Conservation (phyloP, 1,139 yeast genomes). For the Scheffersomyces illinoinensis region DNA sequence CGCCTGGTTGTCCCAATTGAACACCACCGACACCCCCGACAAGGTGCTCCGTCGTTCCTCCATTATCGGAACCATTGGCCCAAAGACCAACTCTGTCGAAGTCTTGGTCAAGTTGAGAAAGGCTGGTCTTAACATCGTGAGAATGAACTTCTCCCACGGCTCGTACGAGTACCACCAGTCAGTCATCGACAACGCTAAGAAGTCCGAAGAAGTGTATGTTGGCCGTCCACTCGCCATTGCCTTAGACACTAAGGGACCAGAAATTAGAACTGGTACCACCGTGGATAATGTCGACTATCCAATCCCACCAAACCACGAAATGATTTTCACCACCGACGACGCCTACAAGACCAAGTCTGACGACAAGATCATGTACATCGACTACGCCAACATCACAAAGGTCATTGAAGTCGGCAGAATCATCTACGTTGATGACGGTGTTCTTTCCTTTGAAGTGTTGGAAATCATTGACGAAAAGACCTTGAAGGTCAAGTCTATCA, state of each 20-base stretch:
- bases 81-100: conserved; percentile 92
- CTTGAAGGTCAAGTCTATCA: conserved; percentile 83
- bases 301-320: conserved; percentile 81
- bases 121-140: conserved; percentile 95
- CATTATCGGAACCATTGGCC: conserved; percentile 97
- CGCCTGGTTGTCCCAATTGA: conserved; percentile 81
- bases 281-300: conserved; percentile 75
- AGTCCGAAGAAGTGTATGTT: conserved; percentile 84
- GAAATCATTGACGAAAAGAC: conserved; percentile 78
- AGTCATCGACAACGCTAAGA: conserved; percentile 93
- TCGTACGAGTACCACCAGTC: conserved; percentile 95
- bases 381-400: conserved; percentile 94
- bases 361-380: conserved; percentile 82
- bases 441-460: conserved; percentile 87
- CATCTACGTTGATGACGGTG: conserved; percentile 97
- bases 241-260: conserved; percentile 99
- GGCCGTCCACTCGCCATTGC: conserved; percentile 99
- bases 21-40: conserved; percentile 78
- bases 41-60: conserved; percentile 90
- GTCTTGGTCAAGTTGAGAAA: conserved; percentile 84
- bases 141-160: conserved; percentile 99
- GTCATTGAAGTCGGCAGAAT: conserved; percentile 85
- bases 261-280: conserved; percentile 98
- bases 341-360: conserved; percentile 70
- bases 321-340: conserved; percentile 91